Evolutionary conservation across 169 alveolate species (phyloP).

Genomic region (Miamiensis avidus): DNA sequence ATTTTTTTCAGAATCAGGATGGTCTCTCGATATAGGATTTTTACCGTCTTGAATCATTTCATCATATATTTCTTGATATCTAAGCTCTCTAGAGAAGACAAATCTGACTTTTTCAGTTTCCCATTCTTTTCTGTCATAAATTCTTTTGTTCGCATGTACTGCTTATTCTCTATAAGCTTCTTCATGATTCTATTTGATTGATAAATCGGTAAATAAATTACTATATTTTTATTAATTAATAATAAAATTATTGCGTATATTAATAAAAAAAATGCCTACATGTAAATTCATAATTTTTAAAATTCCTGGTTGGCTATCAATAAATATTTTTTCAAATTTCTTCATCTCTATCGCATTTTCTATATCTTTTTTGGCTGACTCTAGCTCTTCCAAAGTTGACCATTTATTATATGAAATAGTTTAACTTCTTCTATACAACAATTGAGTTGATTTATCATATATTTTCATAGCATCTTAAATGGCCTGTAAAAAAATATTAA

Average conservation of each 20-base stretch:
- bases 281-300: slow-evolving; percentile 21
- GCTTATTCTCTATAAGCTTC: not conserved
- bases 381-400: slow-evolving; percentile 9
- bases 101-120: not conserved
- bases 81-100: not conserved
- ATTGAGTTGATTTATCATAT: not conserved
- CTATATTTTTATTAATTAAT: too few relatives aligned
- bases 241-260: too few relatives aligned
- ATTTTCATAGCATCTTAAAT: slow-evolving; percentile 11
- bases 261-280: too few relatives aligned
- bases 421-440: slow-evolving; percentile 12
- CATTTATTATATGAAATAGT: slow-evolving; percentile 15
- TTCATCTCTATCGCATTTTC: slow-evolving; percentile 29
- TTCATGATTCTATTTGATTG: not conserved
- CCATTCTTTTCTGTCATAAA: not conserved
- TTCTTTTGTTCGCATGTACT: not conserved
- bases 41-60: not conserved
- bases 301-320: slow-evolving; percentile 18
- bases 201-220: too few relatives aligned
- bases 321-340: slow-evolving; percentile 13
- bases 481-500: too few relatives aligned
- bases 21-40: not conserved
- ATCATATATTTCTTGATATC: not conserved
- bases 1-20: not conserved
- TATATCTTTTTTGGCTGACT: slow-evolving; percentile 11